Percentiles rank a stretch among this genome's conserved stretches.
Conservation (phyloP, 2,329 filamentous ascomycete species). For the Fusarium oxysporum region DNA sequence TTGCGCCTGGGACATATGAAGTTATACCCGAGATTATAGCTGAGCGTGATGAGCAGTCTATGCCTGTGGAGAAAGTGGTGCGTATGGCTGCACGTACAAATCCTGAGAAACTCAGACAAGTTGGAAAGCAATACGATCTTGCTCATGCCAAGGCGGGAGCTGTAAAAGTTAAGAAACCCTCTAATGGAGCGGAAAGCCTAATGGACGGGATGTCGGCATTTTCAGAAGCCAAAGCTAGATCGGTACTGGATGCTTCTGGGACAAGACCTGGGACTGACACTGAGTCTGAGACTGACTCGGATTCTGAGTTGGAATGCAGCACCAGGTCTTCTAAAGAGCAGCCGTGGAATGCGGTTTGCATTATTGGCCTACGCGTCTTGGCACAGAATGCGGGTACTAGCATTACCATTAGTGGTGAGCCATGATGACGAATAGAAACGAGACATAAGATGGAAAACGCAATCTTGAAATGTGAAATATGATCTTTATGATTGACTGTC, state of each 20-base stretch:
- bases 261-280: no score
- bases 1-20: background rate
- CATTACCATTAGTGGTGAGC: no score
- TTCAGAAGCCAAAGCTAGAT: background rate
- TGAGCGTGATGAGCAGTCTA: background rate
- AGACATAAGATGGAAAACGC: no score
- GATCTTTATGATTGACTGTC: no score
- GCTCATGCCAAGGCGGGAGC: background rate
- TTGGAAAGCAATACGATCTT: background rate
- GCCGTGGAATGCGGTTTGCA: no score
- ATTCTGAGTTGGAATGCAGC: no score
- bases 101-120: background rate
- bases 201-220: background rate
- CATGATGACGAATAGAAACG: no score
- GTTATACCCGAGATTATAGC: background rate
- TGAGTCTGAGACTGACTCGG: no score
- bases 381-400: no score
- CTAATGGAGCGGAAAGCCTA: background rate
- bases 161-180: background rate
- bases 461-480: no score
- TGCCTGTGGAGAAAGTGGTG: background rate
- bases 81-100: background rate
- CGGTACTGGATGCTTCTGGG: background rate
- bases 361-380: no score
- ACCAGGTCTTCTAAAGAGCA: no score